Base-by-base conservation (phyloP, 2,329 filamentous ascomycete genomes). In the Esteya vermicola region DNA sequence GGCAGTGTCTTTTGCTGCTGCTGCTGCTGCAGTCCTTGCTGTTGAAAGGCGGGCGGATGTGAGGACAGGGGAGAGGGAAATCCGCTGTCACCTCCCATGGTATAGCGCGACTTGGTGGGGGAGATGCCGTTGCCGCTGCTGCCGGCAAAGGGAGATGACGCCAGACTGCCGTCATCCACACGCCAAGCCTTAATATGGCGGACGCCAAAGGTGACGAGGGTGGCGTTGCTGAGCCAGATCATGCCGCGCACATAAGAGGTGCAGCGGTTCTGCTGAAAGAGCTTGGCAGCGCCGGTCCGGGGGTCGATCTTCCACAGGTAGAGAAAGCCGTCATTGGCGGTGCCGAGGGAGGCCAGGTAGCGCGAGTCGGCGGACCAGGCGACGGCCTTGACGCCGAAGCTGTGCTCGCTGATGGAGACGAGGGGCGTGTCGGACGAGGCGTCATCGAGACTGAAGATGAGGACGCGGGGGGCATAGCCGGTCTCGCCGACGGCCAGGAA, bases 101-200 rank as follows among this genome's bases (percentile, higher is more conserved):
- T 54, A 43, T 74, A 69, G 46, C 70, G 73, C 52, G 70, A 58
- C 54, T 84, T 85, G 9, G 69, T 64, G 2, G 82, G 80, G 9
- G 46, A 47, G 6, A 38, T 42, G 34, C 33, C 21, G 6, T 25
- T 26, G 9, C 9, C 33, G 62, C 60, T 16, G 67, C 45, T 54
- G 64, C 45, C 54, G 64, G n/a, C n/a, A n/a, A n/a, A n/a, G n/a
- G n/a, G n/a, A n/a, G n/a, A n/a, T n/a, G n/a, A n/a, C n/a, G n/a
- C n/a, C n/a, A n/a, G n/a, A n/a, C n/a, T 42, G 52, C 51, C 61
- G 21, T 89, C 85, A 27, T 91, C 83, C 10, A 91, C 70, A 49
- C 80, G 79, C 91, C 91, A 98, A 38, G 93, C 73, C 59, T 95
- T 96, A 57, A 95, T 76, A 60, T 95, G 89, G 21, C 91, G 77